A percentile compares a stretch with the other conserved stretches of the same genome.
phyloP scores from a whole-genome alignment of 352 stramenopile species.

The Phytophthora meadii region DNA sequence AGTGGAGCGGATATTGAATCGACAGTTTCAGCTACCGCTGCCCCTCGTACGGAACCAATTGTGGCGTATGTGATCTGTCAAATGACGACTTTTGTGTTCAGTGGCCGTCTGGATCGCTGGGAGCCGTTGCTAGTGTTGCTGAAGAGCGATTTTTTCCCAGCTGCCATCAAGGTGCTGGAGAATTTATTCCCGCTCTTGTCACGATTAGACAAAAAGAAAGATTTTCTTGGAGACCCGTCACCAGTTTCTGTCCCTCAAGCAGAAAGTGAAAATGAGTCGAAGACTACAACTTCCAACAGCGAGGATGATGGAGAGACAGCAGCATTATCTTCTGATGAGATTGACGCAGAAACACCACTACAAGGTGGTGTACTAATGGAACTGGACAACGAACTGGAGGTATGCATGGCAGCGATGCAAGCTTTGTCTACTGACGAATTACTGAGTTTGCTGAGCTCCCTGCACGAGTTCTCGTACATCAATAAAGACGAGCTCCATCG shows the following conservation, averaged over 20 bases:
- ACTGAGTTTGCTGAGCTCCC: conserved; percentile 55
- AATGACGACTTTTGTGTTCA: conserved; percentile 79
- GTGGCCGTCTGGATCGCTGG: conserved; percentile 80
- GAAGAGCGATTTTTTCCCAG: conserved; percentile 65
- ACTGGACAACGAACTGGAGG: conserved; percentile 63
- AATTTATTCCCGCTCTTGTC: conserved; percentile 77
- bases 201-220: conserved; percentile 54
- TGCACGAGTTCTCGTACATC: conserved; percentile 81
- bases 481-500: conserved; percentile 71
- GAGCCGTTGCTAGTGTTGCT: conserved; percentile 80
- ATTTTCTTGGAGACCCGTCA: conserved; percentile 1
- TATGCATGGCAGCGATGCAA: conserved; percentile 82
- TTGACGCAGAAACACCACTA: conserved; percentile 3
- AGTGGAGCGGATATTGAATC: conserved; percentile 32
- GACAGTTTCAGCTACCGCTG: conserved; percentile 44
- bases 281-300: conserved; percentile 28
- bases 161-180: conserved; percentile 75
- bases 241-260: conserved; percentile 4
- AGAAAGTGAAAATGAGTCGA: conserved; percentile 28
- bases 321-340: conserved; percentile 13
- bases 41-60: conserved; percentile 79
- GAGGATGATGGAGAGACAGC: conserved; percentile 9
- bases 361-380: conserved; percentile 17
- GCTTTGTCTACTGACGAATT: conserved; percentile 71
- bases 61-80: conserved; percentile 89